phyloP scores from a whole-genome alignment of 1,139 yeast genomes.

The Entelexis sorbosivorans region DNA sequence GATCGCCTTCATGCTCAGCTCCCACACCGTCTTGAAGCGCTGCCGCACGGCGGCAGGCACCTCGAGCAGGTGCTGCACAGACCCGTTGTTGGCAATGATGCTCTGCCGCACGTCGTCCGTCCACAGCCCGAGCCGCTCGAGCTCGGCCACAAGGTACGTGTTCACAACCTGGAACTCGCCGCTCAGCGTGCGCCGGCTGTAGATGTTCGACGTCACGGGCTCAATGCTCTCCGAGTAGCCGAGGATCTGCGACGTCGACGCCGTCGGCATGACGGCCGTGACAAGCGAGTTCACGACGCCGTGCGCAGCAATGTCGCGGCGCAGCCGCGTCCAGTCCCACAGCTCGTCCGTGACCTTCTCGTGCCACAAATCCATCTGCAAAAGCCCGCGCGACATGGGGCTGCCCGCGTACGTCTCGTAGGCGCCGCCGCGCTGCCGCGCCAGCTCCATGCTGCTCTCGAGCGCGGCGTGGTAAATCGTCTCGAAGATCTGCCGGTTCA shows the following conservation, averaged over 20 bases:
- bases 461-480: slow-evolving; percentile 80
- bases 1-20: slow-evolving; percentile 75
- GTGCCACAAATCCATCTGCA: slow-evolving; percentile 73
- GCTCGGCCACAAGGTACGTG: slow-evolving; percentile 65
- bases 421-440: slow-evolving; percentile 46
- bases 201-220: slow-evolving; percentile 78
- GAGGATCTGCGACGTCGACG: slow-evolving; percentile 79
- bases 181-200: slow-evolving; percentile 71
- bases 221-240: slow-evolving; percentile 86
- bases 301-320: slow-evolving; percentile 43
- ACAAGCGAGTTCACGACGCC: slow-evolving; percentile 73
- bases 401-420: slow-evolving; percentile 62
- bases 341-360: slow-evolving; percentile 36
- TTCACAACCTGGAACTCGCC: slow-evolving; percentile 85
- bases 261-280: slow-evolving; percentile 91
- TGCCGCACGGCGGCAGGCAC: slow-evolving; percentile 68
- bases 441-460: slow-evolving; percentile 67
- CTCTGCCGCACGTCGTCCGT: slow-evolving; percentile 64
- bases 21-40: slow-evolving; percentile 92
- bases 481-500: slow-evolving; percentile 73
- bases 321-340: slow-evolving; percentile 69
- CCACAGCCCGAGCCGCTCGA: slow-evolving; percentile 77
- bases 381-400: slow-evolving; percentile 71
- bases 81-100: slow-evolving; percentile 71
- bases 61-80: slow-evolving; percentile 62